Evolutionary conservation across 1,284 basidiomycete species (phyloP).

Genomic region (Leccinum olivaceoglutinosum): DNA sequence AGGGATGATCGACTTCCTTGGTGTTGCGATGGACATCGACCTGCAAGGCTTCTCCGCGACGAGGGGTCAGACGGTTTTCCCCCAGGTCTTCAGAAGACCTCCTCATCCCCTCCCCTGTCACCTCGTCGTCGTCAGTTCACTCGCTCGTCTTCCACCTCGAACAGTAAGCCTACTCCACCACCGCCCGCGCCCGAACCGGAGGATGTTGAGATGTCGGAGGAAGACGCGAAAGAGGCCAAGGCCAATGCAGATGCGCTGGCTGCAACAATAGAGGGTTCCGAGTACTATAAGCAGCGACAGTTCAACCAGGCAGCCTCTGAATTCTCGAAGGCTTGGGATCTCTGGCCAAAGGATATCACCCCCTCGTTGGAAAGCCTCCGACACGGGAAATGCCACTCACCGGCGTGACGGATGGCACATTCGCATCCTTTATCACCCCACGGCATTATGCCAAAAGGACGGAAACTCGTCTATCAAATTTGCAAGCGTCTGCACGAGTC

Average conservation of each 20-base stretch:
- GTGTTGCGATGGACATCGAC: constrained; percentile 92
- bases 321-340: constrained; percentile 88
- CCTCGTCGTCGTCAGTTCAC: constrained; percentile 36
- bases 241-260: constrained; percentile 72
- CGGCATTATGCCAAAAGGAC: too few relatives aligned
- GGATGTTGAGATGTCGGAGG: constrained; percentile 62
- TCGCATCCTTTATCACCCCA: too few relatives aligned
- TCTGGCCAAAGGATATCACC: constrained; percentile 90
- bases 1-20: constrained; percentile 91
- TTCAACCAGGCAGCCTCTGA: constrained; percentile 70
- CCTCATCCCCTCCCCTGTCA: constrained; percentile 37
- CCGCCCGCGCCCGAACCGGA: constrained; percentile 34
- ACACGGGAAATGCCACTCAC: too few relatives aligned
- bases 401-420: too few relatives aligned
- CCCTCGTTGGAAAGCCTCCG: too few relatives aligned
- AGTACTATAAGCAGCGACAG: constrained; percentile 82
- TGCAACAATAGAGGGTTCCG: constrained; percentile 76
- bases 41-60: constrained; percentile 82
- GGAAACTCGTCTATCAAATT: too few relatives aligned
- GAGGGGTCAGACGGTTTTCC: constrained; percentile 84
- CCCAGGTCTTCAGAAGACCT: constrained; percentile 42
- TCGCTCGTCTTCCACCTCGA: constrained; percentile 31
- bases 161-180: constrained; percentile 20
- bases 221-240: constrained; percentile 56
- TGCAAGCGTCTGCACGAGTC: too few relatives aligned